Base-by-base conservation (phyloP, 306 rosid genomes). In the Lathyrus sativus region DNA sequence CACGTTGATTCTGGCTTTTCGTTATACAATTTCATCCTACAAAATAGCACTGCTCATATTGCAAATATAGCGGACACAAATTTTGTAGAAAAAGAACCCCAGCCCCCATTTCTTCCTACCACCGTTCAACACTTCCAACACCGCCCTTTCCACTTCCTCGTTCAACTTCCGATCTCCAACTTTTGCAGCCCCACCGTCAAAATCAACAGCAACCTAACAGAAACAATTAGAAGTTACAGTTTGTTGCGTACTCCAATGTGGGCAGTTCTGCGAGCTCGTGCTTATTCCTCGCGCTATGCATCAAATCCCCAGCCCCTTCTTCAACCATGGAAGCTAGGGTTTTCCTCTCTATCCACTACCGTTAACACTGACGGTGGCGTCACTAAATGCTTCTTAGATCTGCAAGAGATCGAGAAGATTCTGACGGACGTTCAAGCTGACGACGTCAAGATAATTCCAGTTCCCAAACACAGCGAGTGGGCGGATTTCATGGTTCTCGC, bases 401-500 rank as follows among this genome's bases (percentile, higher is more conserved):
- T 93, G 37, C 79, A 73, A 26, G 97, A 93, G 76, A 88, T 90
- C 68, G 88, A 88, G 88, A 86, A 71, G 76, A 80, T 93, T 88
- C 89, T 93, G 42, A 70, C 65, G 58, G 93, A 93, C 69, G 95
- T 90, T 37, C 82, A 85, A 76, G 98, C 97, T 0, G 97, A 93
- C 44, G 86, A 93, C 53, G 87, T 90, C 9, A 90, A 82, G 85
- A 86, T 90, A 51, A 75, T 93, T 6, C 87, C 95, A 11, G 85
- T 65, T 19, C 81, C 79, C 49, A 78, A 78, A 11, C 82, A 78
- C 67, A 65, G 78, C 57, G 88, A 84, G 37, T 90, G 96, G 96
- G 96, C 95, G 29, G 96, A 93, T 86, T 84, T 76, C 83, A 90
- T 88, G 89, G 96, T 90, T 2, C 77, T 93, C 8, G 96, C 97